Evolutionary conservation across 2,329 filamentous ascomycete species (phyloP), one percentile per base, ranked within the genome.

Genomic region (Thyridium curvatum): DNA sequence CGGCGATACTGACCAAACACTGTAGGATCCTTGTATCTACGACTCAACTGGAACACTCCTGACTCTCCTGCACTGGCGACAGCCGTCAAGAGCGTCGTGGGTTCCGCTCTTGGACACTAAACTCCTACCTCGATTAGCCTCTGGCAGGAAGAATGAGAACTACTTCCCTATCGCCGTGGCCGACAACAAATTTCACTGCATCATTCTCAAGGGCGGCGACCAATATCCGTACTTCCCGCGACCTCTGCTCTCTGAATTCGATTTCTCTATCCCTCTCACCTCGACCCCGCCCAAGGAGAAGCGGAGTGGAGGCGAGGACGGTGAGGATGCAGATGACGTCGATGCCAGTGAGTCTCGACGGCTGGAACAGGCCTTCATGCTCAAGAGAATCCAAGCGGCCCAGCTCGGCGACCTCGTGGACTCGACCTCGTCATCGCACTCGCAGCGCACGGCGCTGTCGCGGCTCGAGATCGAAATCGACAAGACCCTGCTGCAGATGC

Each of bases 111-210:
- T 98, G 3, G 91, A 98, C 62, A 98, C 94, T 1, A 87, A 76
- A 42, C 78, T 84, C 30, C 72, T 98, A 10, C 74, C 86, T 1
- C 88, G 93, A 44, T 75, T 96, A 4, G 84, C 86, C 0, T 82
- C 79, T 3, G 93, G 93, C 18, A 82, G 83, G 41, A 96, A 95
- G 61, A 77, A 84, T 47, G 93, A 98, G 63, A 78, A 73, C 0
- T 98, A 98, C 68, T 98, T 90, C 77, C 93, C 93, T 2, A 87
- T 98, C 26, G 93, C 93, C 1, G 90, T 97, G 1, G 88, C 91
- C 3, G 81, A 90, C 52, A 76, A 85, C 54, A 91, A 85, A 54
- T 98, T 98, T 62, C 91, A 97, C 71, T 98, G 94, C 66, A 96
- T 98, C 64, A 97, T 98, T 52, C 81, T 98, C 55, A 98, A 98